Evolutionary conservation across 78 protist species (phyloP), one percentile per base, ranked within the genome.

Genomic region (Dictyostelium citrinum): DNA sequence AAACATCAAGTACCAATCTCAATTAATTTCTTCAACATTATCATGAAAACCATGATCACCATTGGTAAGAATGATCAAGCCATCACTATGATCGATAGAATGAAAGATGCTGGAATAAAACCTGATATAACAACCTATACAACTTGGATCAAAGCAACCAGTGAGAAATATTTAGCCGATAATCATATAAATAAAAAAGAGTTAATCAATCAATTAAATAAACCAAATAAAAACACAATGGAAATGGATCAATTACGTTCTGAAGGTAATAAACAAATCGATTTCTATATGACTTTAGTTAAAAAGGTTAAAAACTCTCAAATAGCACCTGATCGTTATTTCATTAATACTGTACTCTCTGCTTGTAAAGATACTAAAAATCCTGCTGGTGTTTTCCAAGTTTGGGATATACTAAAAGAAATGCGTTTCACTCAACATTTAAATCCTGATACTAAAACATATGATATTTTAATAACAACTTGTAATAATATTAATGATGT

Each of bases 391-490:
- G 93, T 88, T 2, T 79, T 88, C 8, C 12, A 79, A 14, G 85
- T 88, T 39, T 88, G 83, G 79, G 10, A 60, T 17, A 76, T 45
- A 5, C 39, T 88, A 29, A 20, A 88, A 78, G 93, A 88, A 70
- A 88, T 78, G 84, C 68, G 72, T 43, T 79, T 67, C 27, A 67
- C 85, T 33, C 46, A 78, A 41, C 12, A 41, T 46, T 22, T 88
- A 27, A 71, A 88, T 39, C n/a, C 86, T 8, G 85, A 88, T 67
- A 88, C 84, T 1, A 88, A 41, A 68, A 88, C 93, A 9, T 88
- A 88, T 49, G 93, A 88, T 78, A 88, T 88, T 22, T 78, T 88
- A 27, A 46, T 88, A 11, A 49, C 93, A 33, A 78, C 93, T 35
- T 58, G 81, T 67, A 78, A 78, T 46, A 61, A 88, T 78, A 49